Base-by-base conservation (phyloP, 163 green algal species). In the Chlorella variabilis region DNA sequence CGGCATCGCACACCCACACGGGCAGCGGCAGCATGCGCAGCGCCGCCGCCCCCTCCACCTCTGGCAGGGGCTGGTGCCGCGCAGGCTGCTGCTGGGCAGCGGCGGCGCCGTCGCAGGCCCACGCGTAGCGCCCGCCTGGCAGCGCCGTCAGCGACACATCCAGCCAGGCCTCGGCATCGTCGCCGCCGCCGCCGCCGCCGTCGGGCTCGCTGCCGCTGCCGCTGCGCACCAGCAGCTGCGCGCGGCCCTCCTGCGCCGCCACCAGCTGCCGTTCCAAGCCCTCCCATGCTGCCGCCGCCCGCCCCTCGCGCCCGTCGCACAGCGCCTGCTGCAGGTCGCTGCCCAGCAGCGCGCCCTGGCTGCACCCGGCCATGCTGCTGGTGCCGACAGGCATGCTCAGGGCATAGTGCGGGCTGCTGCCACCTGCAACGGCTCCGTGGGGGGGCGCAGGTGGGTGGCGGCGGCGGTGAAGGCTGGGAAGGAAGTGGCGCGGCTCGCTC, bases 141-240 rank as follows among this genome's bases (percentile, higher is more conserved):
- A 77, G 70, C 29, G 70, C 48, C 45, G 45, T 65, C 29, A 77
- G 48, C 9, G 70, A 51, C 20, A 77, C 70, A 36, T 77, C 70
- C 48, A 77, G 31, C 45, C 70, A 77, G 4, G 27, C 20, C 23
- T 13, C 39, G 7, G 33, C 5, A 13, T n/a, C 42, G n/a, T 4
- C 29, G 42, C n/a, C 29, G 29, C n/a, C 31, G n/a, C 20, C 21
- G 36, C 36, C 20, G 38, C 66, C 66, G 39, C 39, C 23, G 38
- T 21, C 23, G 31, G 70, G 70, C 31, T 38, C 8, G 42, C 42
- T 36, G n/a, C n/a, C n/a, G n/a, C n/a, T n/a, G n/a, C n/a, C n/a
- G n/a, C n/a, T n/a, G n/a, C n/a, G n/a, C 48, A 66, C 31, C 18
- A 39, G 70, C 70, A 77, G 70, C 70, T 66, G 48, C 13, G 51